phyloP scores from a whole-genome alignment of 805 yeast species.

The Suhomyces sp. region DNA sequence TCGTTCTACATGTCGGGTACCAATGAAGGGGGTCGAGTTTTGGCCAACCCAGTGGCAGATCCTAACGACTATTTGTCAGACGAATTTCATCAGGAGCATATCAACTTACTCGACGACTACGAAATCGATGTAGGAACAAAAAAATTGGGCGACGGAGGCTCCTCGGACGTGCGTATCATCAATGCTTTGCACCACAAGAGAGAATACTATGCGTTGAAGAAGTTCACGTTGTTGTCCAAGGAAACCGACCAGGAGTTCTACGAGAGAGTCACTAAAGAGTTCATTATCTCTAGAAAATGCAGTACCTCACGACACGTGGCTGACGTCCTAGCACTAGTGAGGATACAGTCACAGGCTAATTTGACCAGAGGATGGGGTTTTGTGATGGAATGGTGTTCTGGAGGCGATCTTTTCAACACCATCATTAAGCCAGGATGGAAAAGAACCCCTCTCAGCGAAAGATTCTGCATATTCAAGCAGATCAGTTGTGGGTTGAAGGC shows the following conservation, averaged over 20 bases:
- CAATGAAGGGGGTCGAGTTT: slow-evolving; percentile 43
- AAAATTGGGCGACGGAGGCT: slow-evolving; percentile 70
- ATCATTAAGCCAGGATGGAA: slow-evolving; percentile 62
- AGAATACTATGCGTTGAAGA: slow-evolving; percentile 61
- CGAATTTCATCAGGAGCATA: slow-evolving; percentile 46
- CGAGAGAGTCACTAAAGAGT: slow-evolving; percentile 62
- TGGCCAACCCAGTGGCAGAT: slow-evolving; percentile 60
- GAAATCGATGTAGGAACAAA: slow-evolving; percentile 39
- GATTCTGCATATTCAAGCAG: slow-evolving; percentile 68
- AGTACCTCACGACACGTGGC: slow-evolving; percentile 61
- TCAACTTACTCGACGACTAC: slow-evolving; percentile 54
- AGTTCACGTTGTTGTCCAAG: slow-evolving; percentile 54
- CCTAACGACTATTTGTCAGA: slow-evolving; percentile 65
- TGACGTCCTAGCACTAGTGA: slow-evolving; percentile 51
- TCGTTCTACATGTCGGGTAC: slow-evolving; percentile 28
- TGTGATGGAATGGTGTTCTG: slow-evolving; percentile 58
- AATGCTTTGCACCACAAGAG: slow-evolving; percentile 38
- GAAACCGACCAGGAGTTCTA: slow-evolving; percentile 68
- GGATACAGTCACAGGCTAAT: slow-evolving; percentile 53
- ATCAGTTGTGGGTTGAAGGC: slow-evolving; percentile 58
- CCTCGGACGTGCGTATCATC: slow-evolving; percentile 56
- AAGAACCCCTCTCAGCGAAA: slow-evolving; percentile 47
- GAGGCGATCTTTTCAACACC: slow-evolving; percentile 59
- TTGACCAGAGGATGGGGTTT: slow-evolving; percentile 75
- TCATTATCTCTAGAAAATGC: slow-evolving; percentile 53